A percentile compares a stretch with the other conserved stretches of the same genome.
These are phyloP conservation scores for Chaetomium strumarium DNA, from an alignment of 2,329 filamentous ascomycete species.

Conservation along the genomic window DNA sequence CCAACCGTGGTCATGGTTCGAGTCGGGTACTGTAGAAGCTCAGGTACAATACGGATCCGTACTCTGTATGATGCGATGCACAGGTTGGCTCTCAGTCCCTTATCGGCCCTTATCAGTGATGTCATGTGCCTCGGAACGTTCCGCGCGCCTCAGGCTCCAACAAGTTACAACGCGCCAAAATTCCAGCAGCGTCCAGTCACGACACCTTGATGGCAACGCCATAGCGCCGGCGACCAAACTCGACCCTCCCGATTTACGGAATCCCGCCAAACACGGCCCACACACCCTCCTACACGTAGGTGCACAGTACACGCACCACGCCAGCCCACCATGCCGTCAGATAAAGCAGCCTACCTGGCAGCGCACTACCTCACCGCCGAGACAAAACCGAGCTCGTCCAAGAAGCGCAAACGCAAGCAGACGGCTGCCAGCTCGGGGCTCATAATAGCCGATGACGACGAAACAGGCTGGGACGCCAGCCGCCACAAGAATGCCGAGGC, in stretches of 20 bases:
- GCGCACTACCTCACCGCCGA: slow-evolving; percentile 79
- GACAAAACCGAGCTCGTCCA: slow-evolving; percentile 41
- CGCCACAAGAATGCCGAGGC: slow-evolving; percentile 43
- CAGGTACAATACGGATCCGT: too few species aligned
- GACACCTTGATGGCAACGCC: slow-evolving; percentile 10
- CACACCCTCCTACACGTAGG: neutral
- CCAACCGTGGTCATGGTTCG: too few species aligned
- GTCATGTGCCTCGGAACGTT: slow-evolving; percentile 3
- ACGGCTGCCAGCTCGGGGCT: slow-evolving; percentile 42
- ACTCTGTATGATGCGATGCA: too few species aligned
- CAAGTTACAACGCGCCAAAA: slow-evolving; percentile 1
- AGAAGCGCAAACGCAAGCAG: slow-evolving; percentile 60
- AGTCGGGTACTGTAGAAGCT: too few species aligned
- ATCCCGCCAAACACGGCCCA: neutral
- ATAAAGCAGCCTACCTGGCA: slow-evolving; percentile 79
- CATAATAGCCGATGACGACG: slow-evolving; percentile 60
- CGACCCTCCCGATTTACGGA: neutral
- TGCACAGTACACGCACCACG: neutral
- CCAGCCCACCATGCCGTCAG: slow-evolving; percentile 42
- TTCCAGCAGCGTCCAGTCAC: slow-evolving; percentile 2
- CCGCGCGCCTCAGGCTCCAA: neutral
- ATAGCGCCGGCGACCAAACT: neutral
- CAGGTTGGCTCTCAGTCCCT: too few species aligned
- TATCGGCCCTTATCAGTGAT: neutral
- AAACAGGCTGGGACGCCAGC: slow-evolving; percentile 45